Conservation (phyloP, 208 protist species). For the Crithidia sp. region DNA sequence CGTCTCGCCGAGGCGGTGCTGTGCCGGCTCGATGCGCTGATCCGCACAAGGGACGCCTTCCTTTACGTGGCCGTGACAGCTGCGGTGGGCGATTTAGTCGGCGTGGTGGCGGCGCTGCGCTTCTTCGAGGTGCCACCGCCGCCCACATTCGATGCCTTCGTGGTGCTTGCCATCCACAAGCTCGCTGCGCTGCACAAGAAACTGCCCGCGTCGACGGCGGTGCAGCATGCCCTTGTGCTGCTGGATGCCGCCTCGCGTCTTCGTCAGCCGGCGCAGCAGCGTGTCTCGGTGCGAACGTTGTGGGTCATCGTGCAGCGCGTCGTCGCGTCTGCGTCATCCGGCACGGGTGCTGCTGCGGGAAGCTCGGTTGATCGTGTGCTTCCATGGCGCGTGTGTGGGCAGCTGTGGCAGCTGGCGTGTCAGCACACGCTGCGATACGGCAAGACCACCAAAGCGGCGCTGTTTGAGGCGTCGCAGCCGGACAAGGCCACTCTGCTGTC, state of each 20-base stretch:
- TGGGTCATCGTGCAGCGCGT: constrained; percentile 24
- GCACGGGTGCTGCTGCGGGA: no score
- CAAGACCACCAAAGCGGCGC: neutral
- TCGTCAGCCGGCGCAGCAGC: constrained; percentile 25
- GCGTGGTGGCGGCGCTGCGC: constrained; percentile 43
- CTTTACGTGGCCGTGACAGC: constrained; percentile 35
- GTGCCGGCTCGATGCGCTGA: constrained; percentile 55
- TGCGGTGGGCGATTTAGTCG: constrained; percentile 50
- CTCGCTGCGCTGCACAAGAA: neutral
- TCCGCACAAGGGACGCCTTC: constrained; percentile 33
- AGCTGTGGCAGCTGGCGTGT: constrained; percentile 25
- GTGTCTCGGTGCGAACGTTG: constrained; percentile 20
- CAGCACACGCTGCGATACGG: constrained; percentile 19
- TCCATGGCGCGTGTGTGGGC: constrained; percentile 6
- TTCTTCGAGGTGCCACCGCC: constrained; percentile 75
- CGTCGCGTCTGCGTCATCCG: neutral
- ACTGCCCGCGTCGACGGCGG: neutral
- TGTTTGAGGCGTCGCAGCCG: constrained; percentile 4
- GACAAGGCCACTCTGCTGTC: neutral
- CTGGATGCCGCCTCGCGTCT: constrained; percentile 29
- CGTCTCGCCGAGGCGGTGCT: constrained; percentile 49
- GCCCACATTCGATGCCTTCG: constrained; percentile 71
- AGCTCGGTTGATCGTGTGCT: neutral
- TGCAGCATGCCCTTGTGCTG: constrained; percentile 38
- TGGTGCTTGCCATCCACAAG: constrained; percentile 15